Percentiles rank a stretch among this genome's conserved stretches.
phyloP scores from a whole-genome alignment of 2,329 filamentous ascomycete species.

The Botryosphaeria dothidea region DNA sequence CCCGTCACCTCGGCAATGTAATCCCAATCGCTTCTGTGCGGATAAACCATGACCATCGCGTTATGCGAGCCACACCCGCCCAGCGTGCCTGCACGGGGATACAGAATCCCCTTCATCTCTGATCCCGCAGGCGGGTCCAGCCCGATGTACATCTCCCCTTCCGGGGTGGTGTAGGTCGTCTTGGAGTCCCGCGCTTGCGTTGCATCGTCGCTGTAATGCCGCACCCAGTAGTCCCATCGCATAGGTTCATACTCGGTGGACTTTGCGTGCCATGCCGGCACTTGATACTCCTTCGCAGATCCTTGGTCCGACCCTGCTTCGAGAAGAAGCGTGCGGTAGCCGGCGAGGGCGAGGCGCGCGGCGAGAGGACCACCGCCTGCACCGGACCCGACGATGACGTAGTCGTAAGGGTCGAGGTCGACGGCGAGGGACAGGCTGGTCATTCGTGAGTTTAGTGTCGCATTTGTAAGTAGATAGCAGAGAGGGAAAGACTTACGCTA shows the following conservation, averaged over 20 bases:
- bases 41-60: constrained; percentile 59
- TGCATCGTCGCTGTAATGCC: constrained; percentile 58
- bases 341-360: constrained; percentile 58
- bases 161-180: constrained; percentile 51
- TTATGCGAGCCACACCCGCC: constrained; percentile 65
- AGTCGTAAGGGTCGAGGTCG: constrained; percentile 51
- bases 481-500: background rate
- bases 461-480: background rate
- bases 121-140: constrained; percentile 55
- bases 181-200: constrained; percentile 61
- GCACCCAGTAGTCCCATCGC: constrained; percentile 64
- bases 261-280: constrained; percentile 55
- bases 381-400: constrained; percentile 63
- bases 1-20: constrained; percentile 60
- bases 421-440: background rate
- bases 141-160: constrained; percentile 56
- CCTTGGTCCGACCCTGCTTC: constrained; percentile 62
- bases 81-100: constrained; percentile 58
- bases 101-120: constrained; percentile 54
- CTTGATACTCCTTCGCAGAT: constrained; percentile 46
- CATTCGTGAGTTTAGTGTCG: background rate
- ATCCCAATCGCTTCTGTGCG: constrained; percentile 62
- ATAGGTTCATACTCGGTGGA: constrained; percentile 59
- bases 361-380: constrained; percentile 61
- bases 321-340: constrained; percentile 60